These are phyloP conservation scores for Castanopsis chinensis DNA, from an alignment of 306 rosid species.

Conservation along the genomic window DNA sequence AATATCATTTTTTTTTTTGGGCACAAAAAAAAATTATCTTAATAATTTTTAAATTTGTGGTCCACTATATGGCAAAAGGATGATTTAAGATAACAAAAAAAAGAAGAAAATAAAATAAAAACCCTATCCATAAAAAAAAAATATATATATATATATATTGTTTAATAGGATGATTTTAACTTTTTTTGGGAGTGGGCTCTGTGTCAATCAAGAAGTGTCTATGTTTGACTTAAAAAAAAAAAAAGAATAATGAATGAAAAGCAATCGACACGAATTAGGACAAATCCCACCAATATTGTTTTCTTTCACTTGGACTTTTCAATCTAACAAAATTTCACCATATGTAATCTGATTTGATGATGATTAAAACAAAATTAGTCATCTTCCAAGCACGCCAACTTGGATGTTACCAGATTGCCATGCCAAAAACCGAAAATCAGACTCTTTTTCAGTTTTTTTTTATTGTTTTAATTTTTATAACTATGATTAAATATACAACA, in stretches of 20 bases:
- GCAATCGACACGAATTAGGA: conserved; percentile 16
- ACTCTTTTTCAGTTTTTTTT: no score
- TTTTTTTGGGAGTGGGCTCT: background rate
- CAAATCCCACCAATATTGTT: conserved; percentile 30
- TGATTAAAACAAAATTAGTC: background rate
- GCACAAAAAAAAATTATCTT: no score
- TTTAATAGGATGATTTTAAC: no score
- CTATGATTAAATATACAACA: no score
- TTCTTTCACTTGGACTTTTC: conserved; percentile 3
- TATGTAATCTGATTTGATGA: background rate
- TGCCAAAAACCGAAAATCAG: background rate
- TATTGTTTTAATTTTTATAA: no score
- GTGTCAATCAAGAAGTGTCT: background rate
- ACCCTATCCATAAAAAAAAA: no score
- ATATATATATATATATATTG: no score
- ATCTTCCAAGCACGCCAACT: background rate
- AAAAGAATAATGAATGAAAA: background rate
- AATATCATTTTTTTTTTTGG: no score
- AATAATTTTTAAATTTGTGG: no score
- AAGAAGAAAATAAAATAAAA: no score
- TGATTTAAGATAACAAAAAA: no score
- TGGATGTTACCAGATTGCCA: background rate
- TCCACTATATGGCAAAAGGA: no score
- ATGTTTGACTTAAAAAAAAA: conserved; percentile 10
- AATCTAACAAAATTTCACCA: background rate